Base-by-base conservation (phyloP, 2,329 filamentous ascomycete genomes). In the Ophiocordyceps sinensis region DNA sequence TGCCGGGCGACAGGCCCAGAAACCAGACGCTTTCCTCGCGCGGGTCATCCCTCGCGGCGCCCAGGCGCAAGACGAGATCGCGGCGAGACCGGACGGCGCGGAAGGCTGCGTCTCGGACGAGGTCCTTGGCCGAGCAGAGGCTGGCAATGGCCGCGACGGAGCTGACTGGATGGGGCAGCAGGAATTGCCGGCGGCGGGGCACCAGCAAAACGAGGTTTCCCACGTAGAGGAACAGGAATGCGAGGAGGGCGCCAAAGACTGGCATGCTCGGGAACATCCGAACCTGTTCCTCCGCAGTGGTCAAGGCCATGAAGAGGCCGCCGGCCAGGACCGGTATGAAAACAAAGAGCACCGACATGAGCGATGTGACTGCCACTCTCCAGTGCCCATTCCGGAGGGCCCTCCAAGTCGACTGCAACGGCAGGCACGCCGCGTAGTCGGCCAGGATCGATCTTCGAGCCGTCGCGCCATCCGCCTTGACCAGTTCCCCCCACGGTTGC, bases 71-170 rank as follows among this genome's bases (percentile, higher is more conserved):
- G 19, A 80, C 70, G 17, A 95, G 70, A 47, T 87, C 81, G 0
- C 66, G 66, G 47, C 79, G 80, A n/a, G 70, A 78, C 26, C 70
- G 67, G 3, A 81, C 75, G 31, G 78, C 73, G 39, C 77, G 71
- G 55, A 95, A 89, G 0, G 82, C 74, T 10, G 77, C 70, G 53
- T 94, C 87, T 5, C 73, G 67, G 2, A 85, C 65, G 15, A 93
- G 65, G 21, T 81, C 79, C 36, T 79, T 79, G 49, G 80, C 79
- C 44, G 84, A 77, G 35, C 89, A 67, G 56, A 89, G 88, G 53
- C 77, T 81, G 49, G 93, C 72, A 19, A 88, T 68, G 55, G 88
- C 85, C 1, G 83, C 82, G 15, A 93, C 68, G 37, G 74, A 85
- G 45, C 71, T 74, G 34, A 84, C 77, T 5, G 71, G 70, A 55